Evolutionary conservation across 2,329 filamentous ascomycete genomes (phyloP).

Genomic region (Penicillium verrucosum): DNA sequence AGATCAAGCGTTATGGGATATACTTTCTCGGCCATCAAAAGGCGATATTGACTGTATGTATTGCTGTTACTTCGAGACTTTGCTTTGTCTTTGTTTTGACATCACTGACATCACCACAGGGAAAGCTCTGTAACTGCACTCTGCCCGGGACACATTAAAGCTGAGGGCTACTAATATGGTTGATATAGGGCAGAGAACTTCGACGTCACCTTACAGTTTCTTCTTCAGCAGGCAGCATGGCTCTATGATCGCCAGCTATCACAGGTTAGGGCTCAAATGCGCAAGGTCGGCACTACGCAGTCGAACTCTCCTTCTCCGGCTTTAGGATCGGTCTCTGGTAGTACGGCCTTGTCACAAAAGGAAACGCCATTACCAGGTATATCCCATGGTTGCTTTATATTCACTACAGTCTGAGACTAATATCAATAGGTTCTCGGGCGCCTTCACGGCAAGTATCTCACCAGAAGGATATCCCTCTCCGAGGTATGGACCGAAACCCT

Average conservation of each 20-base stretch:
- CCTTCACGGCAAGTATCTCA: conserved; percentile 40
- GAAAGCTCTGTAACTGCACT: conserved; percentile 63
- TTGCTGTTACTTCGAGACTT: conserved; percentile 23
- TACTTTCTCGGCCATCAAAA: conserved; percentile 77
- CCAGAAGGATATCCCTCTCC: conserved; percentile 32
- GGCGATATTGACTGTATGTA: conserved; percentile 79
- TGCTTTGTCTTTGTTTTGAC: not conserved
- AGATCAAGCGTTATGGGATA: conserved; percentile 84
- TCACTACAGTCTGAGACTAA: not conserved
- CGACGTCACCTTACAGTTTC: conserved; percentile 79
- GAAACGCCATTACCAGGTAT: conserved; percentile 34
- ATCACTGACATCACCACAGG: conserved; percentile 49
- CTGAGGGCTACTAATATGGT: conserved; percentile 5
- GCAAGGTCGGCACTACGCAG: conserved; percentile 54
- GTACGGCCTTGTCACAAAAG: conserved; percentile 36
- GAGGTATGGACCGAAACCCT: conserved; percentile 23
- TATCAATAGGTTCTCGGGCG: conserved; percentile 35
- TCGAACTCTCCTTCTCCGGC: conserved; percentile 44
- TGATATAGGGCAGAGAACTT: conserved; percentile 65
- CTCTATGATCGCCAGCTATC: conserved; percentile 87
- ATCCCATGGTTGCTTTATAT: not conserved
- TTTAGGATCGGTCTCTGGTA: conserved; percentile 44
- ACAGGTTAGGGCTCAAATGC: conserved; percentile 86
- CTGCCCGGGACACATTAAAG: not conserved
- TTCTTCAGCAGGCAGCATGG: conserved; percentile 90